Evolutionary conservation across 805 yeast species (phyloP), one percentile per base, ranked within the genome.

Genomic region (Nakazawaea pomicola): DNA sequence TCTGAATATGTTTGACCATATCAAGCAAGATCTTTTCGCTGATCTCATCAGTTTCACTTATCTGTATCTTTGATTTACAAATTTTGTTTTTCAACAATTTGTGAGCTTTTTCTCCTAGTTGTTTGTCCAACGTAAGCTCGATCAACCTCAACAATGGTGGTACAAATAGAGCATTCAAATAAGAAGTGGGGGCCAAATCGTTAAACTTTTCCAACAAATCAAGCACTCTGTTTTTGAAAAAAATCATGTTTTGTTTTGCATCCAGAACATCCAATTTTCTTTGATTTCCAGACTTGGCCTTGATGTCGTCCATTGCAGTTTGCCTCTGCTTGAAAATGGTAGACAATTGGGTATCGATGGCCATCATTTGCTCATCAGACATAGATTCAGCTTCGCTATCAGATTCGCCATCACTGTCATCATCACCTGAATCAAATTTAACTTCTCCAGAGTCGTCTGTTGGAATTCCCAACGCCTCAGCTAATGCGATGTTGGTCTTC

Each of bases 281-380:
- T 58, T 74, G 76, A 57, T 70, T 83, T 25, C 89, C 89, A 3
- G 62, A 55, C 5, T 73, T 73, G 3, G 74, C 62, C 24, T 66
- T 64, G 19, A 66, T 50, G 6, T 55, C 56, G 8, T 76, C 61
- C 40, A 87, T 59, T 0, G 85, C 83, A 46, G 76, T 79, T 49
- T 80, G 78, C 51, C 97, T 76, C 52, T 88, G 91, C 53, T 83
- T 77, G 71, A 91, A 91, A 41, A 91, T 91, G 40, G 72, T 73
- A 0, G 96, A 76, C 23, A 91, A 65, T 46, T 88, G 93, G 17
- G 72, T 84, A 56, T 91, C 98, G 52, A 91, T 74, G 16, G 90
- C 95, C 81, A 89, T 79, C 98, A 91, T 91, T 57, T 89, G 89
- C 52, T 90, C 96, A 60, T 90, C 97, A 46, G 90, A 95, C 95